A percentile compares a stretch with the other conserved stretches of the same genome.
phyloP scores from a whole-genome alignment of 1,284 basidiomycete species.

The Porogramme epimiltina region DNA sequence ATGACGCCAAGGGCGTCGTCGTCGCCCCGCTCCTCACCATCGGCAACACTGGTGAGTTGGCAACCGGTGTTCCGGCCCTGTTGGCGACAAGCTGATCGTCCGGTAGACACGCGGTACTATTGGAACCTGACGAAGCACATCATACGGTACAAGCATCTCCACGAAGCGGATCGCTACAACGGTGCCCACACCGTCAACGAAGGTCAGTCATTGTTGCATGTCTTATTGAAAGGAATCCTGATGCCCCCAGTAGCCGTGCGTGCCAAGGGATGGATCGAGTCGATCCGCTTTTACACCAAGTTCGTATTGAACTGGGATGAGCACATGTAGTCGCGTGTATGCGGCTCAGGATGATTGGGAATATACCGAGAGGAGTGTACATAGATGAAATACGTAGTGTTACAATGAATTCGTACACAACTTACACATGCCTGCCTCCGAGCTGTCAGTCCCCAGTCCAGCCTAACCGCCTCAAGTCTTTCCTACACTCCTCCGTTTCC shows the following conservation, averaged over 20 bases:
- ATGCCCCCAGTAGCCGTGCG: conserved; percentile 16
- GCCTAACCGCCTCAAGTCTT: conserved; percentile 48
- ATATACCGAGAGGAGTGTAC: background rate
- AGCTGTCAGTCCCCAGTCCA: conserved; percentile 45
- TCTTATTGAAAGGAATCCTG: background rate
- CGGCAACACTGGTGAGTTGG: conserved; percentile 33
- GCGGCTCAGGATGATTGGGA: background rate
- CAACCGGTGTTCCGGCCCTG: background rate
- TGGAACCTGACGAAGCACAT: conserved; percentile 48
- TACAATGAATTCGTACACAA: background rate
- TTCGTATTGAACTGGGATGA: conserved; percentile 31
- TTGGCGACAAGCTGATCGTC: background rate
- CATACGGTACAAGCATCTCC: conserved; percentile 43
- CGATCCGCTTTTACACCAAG: conserved; percentile 29
- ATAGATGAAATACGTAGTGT: background rate
- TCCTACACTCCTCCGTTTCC: conserved; percentile 50
- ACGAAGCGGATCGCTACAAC: conserved; percentile 19
- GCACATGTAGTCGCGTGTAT: conserved; percentile 3
- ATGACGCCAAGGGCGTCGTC: conserved; percentile 32
- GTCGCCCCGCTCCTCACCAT: conserved; percentile 43
- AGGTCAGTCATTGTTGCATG: conserved; percentile 1
- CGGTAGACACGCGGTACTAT: conserved; percentile 44
- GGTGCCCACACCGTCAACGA: conserved; percentile 56
- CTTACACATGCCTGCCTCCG: background rate
- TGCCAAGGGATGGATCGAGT: conserved; percentile 23